Evolutionary conservation across 495 filamentous ascomycete genomes (phyloP).

Genomic region (Trichoderma asperelloides): DNA sequence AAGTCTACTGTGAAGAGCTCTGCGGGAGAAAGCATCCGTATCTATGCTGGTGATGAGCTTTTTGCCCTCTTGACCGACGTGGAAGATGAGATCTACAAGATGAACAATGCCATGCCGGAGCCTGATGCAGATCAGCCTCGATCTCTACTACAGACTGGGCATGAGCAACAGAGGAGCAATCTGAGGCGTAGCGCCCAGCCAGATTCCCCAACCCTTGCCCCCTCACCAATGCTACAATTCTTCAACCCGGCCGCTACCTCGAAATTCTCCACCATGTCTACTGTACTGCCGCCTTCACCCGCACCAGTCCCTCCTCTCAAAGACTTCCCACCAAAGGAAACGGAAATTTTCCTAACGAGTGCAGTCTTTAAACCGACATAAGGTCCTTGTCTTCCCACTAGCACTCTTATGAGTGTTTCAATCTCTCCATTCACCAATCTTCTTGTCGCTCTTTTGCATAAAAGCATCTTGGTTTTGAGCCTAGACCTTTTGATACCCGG

Average conservation of each 20-base stretch:
- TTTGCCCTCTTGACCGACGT: slow-evolving; percentile 54
- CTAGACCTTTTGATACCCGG: neutral
- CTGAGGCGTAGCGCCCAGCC: neutral
- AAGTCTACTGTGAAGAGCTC: slow-evolving; percentile 21
- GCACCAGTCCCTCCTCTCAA: neutral
- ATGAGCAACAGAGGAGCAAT: neutral
- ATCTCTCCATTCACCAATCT: neutral
- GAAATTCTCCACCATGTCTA: neutral
- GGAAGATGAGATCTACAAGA: slow-evolving; percentile 40
- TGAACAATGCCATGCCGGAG: slow-evolving; percentile 1
- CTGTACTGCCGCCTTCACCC: neutral
- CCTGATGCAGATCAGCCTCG: neutral
- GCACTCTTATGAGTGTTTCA: neutral
- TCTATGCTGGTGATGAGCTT: slow-evolving; percentile 57
- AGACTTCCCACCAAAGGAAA: slow-evolving; percentile 8
- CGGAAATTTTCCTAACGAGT: slow-evolving; percentile 33
- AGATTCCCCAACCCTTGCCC: neutral
- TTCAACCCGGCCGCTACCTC: neutral
- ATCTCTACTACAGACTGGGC: neutral
- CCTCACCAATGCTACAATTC: neutral
- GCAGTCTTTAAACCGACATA: slow-evolving; percentile 33
- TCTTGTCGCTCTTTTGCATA: neutral
- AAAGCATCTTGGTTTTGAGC: neutral
- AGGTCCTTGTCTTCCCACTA: neutral
- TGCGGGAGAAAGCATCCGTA: slow-evolving; percentile 54